A percentile compares a stretch with the other conserved stretches of the same genome.
These are phyloP conservation scores for Otatea glauca DNA, from an alignment of 176 grass and related monocot species.

Conservation along the genomic window DNA sequence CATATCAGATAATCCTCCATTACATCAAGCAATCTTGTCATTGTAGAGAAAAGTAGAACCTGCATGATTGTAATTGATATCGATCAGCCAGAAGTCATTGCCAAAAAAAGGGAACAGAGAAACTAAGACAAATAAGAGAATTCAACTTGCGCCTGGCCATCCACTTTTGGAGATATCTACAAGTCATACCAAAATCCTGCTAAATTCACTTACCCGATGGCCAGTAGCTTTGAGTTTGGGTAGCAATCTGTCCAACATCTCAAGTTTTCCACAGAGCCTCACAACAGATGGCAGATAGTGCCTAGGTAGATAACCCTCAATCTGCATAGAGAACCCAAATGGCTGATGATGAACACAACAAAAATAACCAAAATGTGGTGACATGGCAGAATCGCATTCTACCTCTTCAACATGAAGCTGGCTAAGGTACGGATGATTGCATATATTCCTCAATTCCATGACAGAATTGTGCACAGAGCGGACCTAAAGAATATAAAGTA, in stretches of 20 bases:
- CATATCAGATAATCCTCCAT: slow-evolving; percentile 96
- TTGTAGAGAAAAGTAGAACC: slow-evolving; percentile 99
- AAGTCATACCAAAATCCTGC: slow-evolving; percentile 1
- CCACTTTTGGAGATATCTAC: neutral
- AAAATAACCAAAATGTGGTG: slow-evolving; percentile 26
- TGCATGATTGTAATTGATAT: slow-evolving; percentile 39
- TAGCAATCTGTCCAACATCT: slow-evolving; percentile 94
- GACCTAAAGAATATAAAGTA: slow-evolving; percentile 55
- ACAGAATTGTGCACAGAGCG: slow-evolving; percentile 96
- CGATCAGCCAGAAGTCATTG: slow-evolving; percentile 27
- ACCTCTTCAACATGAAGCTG: slow-evolving; percentile 96
- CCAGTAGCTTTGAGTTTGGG: slow-evolving; percentile 96
- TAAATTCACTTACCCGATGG: slow-evolving; percentile 72
- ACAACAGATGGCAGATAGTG: slow-evolving; percentile 86
- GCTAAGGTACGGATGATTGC: slow-evolving; percentile 98
- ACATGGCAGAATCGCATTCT: slow-evolving; percentile 34
- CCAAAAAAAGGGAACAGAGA: slow-evolving; percentile 17
- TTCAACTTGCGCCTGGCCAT: neutral
- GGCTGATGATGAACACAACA: slow-evolving; percentile 4
- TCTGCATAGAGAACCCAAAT: slow-evolving; percentile 61
- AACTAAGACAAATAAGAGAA: neutral
- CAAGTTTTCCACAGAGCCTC: slow-evolving; percentile 97
- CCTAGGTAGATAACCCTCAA: slow-evolving; percentile 87
- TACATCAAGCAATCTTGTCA: slow-evolving; percentile 99
- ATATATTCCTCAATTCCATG: slow-evolving; percentile 98